Evolutionary conservation across 768 basidiomycete species (phyloP), one percentile per base, ranked within the genome.

Genomic region (Coprinopsis sp.): DNA sequence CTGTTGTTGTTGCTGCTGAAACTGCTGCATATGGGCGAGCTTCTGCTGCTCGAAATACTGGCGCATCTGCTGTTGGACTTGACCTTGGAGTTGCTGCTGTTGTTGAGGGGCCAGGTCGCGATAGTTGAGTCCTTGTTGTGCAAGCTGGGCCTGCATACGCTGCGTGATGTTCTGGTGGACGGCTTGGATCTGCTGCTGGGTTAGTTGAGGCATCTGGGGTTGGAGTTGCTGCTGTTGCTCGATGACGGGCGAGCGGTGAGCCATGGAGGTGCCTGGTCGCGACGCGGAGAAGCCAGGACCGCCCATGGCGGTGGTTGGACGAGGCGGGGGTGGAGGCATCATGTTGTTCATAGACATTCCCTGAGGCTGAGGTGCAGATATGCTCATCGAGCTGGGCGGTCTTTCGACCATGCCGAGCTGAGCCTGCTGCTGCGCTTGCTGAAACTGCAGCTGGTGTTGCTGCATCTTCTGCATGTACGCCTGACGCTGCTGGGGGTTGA

Each of bases 211-310:
- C n/a, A n/a, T n/a, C n/a, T n/a, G n/a, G n/a, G n/a, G n/a, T n/a
- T n/a, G n/a, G n/a, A n/a, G n/a, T n/a, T n/a, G n/a, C n/a, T n/a
- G n/a, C n/a, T n/a, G n/a, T n/a, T n/a, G n/a, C n/a, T 21, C 18
- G 33, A 62, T 60, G 7, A 58, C 60, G 8, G 64, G 64, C 3
- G 64, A 62, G 23, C 62, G 59, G 49, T 64, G 65, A 1, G 65
- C 58, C 23, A 60, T 55, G 4, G 62, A 54, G 0, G 65, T 64
- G 10, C 62, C 58, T 7, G 65, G 65, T 29, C 63, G 55, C 18
- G 58, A 59, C 25, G 51, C 47, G 38, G 52, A 47, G 21, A 47
- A 37, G 8, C 43, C 39, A 22, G 12, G 23, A 21, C n/a, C 25
- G 41, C 18, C 37, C 40, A 42, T 42, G 6, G 40, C 23, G 6